These are phyloP conservation scores for Nadsonia commutata DNA, from an alignment of 1,139 yeast genomes.

Conservation along the genomic window DNA sequence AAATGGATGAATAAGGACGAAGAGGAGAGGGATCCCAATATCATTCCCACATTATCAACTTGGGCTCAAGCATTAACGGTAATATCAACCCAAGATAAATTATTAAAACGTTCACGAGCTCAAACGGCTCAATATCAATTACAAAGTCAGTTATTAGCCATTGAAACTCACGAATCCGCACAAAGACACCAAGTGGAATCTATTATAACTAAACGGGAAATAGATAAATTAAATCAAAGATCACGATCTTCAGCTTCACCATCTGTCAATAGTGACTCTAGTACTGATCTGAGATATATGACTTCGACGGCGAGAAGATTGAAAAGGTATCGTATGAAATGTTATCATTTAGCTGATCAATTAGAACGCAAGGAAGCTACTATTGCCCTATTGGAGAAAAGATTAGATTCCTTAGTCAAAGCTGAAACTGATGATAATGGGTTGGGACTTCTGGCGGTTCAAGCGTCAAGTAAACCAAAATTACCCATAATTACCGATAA, in stretches of 20 bases:
- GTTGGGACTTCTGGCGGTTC: too few relatives aligned
- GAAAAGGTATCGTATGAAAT: not conserved
- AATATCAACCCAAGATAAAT: slow-evolving; percentile 7
- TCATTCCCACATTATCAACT: too few relatives aligned
- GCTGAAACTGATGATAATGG: too few relatives aligned
- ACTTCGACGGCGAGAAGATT: not conserved
- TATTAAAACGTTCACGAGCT: slow-evolving; percentile 9
- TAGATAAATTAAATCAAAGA: slow-evolving; percentile 28
- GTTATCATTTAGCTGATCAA: not conserved
- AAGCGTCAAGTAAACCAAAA: too few relatives aligned
- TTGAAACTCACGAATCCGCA: slow-evolving; percentile 25
- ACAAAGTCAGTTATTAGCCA: slow-evolving; percentile 26
- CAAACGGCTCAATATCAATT: slow-evolving; percentile 19
- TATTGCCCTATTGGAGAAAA: not conserved
- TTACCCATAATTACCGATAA: too few relatives aligned
- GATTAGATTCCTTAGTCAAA: not conserved
- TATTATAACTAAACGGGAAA: slow-evolving; percentile 32
- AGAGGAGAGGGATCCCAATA: too few relatives aligned
- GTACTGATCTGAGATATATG: not conserved
- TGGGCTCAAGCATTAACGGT: not conserved
- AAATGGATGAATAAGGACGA: too few relatives aligned
- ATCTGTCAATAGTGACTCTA: not conserved
- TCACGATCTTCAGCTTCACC: not conserved
- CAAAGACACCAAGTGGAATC: slow-evolving; percentile 35
- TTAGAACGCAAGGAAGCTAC: not conserved